Evolutionary conservation across 257 asterid genomes (phyloP), one percentile per base, ranked within the genome.

Genomic region (Cruciata laevipes): DNA sequence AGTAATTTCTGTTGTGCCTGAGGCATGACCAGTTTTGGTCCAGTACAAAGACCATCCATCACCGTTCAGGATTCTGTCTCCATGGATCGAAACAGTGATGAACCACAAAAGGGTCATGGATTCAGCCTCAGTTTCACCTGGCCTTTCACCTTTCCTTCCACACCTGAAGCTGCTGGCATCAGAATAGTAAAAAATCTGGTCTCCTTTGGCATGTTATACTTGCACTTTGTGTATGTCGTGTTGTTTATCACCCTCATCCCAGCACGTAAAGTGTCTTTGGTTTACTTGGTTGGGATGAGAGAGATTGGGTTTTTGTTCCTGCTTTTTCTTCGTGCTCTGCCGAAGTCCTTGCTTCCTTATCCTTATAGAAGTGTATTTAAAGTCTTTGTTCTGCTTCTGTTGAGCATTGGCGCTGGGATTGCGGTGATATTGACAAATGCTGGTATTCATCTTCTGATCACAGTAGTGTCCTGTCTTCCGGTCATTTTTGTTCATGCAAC

Each of bases 171-270:
- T 23, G 91, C 89, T 7, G 88, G 86, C 4, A 61, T 64, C 18
- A 79, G 96, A 63, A 75, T 86, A 13, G 62, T 80, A 1, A 77
- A 51, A 38, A 88, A 91, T 82, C 55, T 85, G 0, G 65, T 24
- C 23, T 66, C 25, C 10, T 85, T 86, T 47, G 49, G 76, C 2
- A 40, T 81, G 35, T 81, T 77, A 74, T 88, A 88, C 53, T 72
- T 70, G 1, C 74, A 68, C 3, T 86, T 91, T n/a, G 55, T 85
- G 21, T 91, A 86, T 82, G 73, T 91, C 0, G 86, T 84, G 2
- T 89, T 88, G 55, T 84, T 86, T 72, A 84, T 88, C 17, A 27
- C 95, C 61, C 86, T 91, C 4, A 53, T 81, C 27, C 95, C 95
- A 4, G 0, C 0, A 24, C 87, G 95, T 6, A 87, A 86, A n/a